These are phyloP conservation scores for Escovopsis weberi DNA, from an alignment of 2,329 filamentous ascomycete species.

Conservation along the genomic window DNA sequence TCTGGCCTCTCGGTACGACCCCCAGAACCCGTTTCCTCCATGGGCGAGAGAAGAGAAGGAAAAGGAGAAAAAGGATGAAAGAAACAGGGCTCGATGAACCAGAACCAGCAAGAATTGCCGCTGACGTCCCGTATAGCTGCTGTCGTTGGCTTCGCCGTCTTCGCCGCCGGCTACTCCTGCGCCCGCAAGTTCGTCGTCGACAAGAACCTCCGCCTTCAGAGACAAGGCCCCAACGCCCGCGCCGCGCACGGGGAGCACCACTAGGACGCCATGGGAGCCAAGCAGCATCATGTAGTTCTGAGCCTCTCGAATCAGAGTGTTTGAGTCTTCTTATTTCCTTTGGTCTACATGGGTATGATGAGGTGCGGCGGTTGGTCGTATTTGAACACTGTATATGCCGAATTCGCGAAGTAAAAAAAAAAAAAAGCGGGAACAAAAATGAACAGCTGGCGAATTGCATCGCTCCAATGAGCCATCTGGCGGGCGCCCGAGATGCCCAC, in stretches of 20 bases:
- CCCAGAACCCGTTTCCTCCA: background rate
- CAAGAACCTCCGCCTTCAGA: conserved; percentile 79
- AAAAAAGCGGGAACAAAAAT: too few relatives aligned
- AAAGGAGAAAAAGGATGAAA: background rate
- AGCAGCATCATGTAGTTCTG: too few relatives aligned
- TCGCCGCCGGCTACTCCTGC: conserved; percentile 71
- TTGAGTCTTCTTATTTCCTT: too few relatives aligned
- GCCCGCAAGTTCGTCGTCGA: conserved; percentile 71
- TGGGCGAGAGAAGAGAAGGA: too few relatives aligned
- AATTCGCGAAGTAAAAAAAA: too few relatives aligned
- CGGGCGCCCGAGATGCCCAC: too few relatives aligned
- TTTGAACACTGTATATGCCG: conserved; percentile 8
- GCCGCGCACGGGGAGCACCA: conserved; percentile 10
- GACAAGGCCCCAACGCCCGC: conserved; percentile 41
- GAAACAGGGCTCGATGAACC: background rate
- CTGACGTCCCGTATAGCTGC: conserved; percentile 39
- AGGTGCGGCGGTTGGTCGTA: background rate
- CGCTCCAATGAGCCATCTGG: too few relatives aligned
- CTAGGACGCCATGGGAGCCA: conserved; percentile 6
- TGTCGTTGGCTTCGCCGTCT: conserved; percentile 74
- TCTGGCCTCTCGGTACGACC: conserved; percentile 74
- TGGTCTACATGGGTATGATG: background rate
- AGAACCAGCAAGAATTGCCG: conserved; percentile 11
- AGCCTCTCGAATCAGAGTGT: background rate
- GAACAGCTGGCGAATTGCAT: too few relatives aligned